Evolutionary conservation across 345 rosid genomes (phyloP), one percentile per base, ranked within the genome.

Genomic region (Hibiscus syriacus): DNA sequence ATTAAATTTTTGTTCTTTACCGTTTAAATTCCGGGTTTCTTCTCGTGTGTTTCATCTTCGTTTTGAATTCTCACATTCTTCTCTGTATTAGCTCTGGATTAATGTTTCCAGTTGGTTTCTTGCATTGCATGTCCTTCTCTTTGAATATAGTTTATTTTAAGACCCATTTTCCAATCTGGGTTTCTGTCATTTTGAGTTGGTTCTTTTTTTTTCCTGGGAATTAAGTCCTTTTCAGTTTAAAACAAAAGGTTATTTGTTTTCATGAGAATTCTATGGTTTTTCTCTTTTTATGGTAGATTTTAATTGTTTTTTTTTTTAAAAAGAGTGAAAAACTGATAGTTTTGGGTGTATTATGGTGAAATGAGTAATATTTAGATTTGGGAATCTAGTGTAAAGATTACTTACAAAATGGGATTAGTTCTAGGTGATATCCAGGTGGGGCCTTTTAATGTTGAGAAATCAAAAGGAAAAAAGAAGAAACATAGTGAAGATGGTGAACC

Each of bases 391-490:
- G 36, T 65, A 39, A 48, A 48, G n/a, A 54, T 20, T 60, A 12
- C 49, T 60, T 38, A 49, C 48, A 50, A 49, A 32, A 75, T 78
- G 84, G 84, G 67, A 36, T 39, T 72, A 67, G 77, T 68, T 70
- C 71, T 62, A 64, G 73, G 73, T 19, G 56, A 73, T 55, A n/a
- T 71, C 23, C 32, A 69, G 41, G 79, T 48, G 48, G 74, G 57
- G 69, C 59, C 23, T 67, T 71, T 65, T 73, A 71, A 10, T 68
- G 70, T 30, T 64, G 75, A 50, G 20, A 73, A 78, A 22, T 76
- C 82, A 23, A 66, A 78, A 45, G 52, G 49, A 14, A 68, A 73
- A 72, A 78, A 81, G 67, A 73, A 73, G 77, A 69, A 73, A 71
- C 69, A 49, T 66, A 61, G 23, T n/a, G 78, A 70, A 43, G 68